phyloP scores from a whole-genome alignment of 768 basidiomycete species.

The Mycena haematopus region DNA sequence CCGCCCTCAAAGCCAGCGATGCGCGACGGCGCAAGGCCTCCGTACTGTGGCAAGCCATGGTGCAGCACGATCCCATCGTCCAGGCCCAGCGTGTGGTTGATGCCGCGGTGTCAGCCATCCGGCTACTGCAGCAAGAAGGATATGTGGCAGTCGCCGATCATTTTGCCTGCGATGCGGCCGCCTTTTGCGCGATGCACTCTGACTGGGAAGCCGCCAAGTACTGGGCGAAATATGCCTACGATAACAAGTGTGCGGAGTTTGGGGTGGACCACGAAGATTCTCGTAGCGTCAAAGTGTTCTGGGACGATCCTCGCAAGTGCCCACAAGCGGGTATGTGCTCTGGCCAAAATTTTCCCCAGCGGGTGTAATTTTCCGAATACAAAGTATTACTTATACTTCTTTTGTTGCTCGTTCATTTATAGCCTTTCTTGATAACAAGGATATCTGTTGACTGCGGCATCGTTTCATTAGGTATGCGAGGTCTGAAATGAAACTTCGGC shows the following conservation, averaged over 20 bases:
- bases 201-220: conserved; percentile 35
- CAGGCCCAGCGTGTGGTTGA: conserved; percentile 8
- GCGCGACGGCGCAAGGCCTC: conserved; percentile 26
- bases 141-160: not conserved
- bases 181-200: conserved; percentile 30
- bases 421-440: not conserved
- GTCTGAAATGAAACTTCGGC: too few relatives aligned
- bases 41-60: conserved; percentile 23
- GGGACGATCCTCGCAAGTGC: conserved; percentile 13
- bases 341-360: conserved; percentile 5
- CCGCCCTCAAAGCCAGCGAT: conserved; percentile 26
- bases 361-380: not conserved
- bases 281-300: conserved; percentile 1
- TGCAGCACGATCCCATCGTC: conserved; percentile 8
- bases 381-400: too few relatives aligned
- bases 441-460: too few relatives aligned
- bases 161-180: conserved; percentile 30
- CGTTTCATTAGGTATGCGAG: too few relatives aligned
- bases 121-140: not conserved
- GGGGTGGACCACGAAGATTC: conserved; percentile 30
- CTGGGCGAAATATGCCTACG: conserved; percentile 31
- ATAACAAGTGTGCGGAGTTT: conserved; percentile 31
- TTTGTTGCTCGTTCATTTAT: too few relatives aligned
- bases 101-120: not conserved
- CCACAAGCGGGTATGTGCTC: conserved; percentile 20